Evolutionary conservation across 2,329 filamentous ascomycete genomes (phyloP).

Genomic region (Grosmannia huntii): DNA sequence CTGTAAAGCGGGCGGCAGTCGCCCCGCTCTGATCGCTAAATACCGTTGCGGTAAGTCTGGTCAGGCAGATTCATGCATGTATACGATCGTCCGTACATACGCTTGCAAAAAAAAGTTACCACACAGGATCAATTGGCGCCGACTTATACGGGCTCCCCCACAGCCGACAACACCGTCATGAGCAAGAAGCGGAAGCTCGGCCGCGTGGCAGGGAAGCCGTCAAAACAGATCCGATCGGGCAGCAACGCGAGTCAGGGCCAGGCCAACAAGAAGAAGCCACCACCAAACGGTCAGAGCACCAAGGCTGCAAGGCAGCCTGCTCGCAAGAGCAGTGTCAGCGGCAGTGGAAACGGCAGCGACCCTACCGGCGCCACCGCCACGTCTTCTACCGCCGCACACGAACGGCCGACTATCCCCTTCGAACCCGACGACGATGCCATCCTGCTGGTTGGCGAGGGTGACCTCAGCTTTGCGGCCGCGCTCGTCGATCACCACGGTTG

Average conservation of each 20-base stretch:
- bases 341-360: conserved; percentile 4
- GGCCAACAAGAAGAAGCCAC: neutral
- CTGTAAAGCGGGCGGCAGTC: conserved; percentile 1
- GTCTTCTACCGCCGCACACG: neutral
- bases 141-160: neutral
- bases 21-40: conserved; percentile 6
- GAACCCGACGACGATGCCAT: conserved; percentile 49
- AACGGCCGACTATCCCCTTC: conserved; percentile 52
- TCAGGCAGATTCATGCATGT: neutral
- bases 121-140: neutral
- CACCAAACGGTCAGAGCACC: neutral
- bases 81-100: neutral
- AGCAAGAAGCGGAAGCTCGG: conserved; percentile 31
- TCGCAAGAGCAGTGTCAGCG: neutral
- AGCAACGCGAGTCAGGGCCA: neutral
- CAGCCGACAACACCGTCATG: conserved; percentile 15
- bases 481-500: conserved; percentile 54
- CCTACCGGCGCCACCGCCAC: neutral
- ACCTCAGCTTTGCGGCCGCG: conserved; percentile 64
- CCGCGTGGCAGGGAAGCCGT: conserved; percentile 5
- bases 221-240: conserved; percentile 1
- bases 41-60: conserved; percentile 2
- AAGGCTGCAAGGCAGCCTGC: neutral
- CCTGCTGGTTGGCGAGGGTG: conserved; percentile 66
- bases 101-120: neutral